Conservation (phyloP, 2,329 filamentous ascomycete species). For the Beauveria australis region DNA sequence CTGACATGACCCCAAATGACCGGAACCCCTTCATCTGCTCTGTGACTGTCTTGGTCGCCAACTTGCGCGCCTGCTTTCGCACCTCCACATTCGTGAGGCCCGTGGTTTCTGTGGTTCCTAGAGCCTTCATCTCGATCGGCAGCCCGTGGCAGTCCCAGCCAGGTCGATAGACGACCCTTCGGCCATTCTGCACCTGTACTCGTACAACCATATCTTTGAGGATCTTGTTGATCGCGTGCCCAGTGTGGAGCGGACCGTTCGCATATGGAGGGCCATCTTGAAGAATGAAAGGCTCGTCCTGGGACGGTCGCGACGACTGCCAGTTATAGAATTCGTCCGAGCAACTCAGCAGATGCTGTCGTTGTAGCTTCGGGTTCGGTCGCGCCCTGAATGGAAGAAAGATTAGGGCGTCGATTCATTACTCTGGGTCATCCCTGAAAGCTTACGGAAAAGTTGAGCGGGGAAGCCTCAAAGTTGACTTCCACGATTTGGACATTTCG, state of each 20-base stretch:
- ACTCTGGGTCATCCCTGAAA: not conserved
- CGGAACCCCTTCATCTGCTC: conserved; percentile 67
- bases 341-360: conserved; percentile 62
- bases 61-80: conserved; percentile 52
- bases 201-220: conserved; percentile 90
- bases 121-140: conserved; percentile 92
- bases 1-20: conserved; percentile 69
- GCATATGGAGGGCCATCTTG: conserved; percentile 97
- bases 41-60: conserved; percentile 61
- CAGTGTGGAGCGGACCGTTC: conserved; percentile 84
- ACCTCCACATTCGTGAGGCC: conserved; percentile 48
- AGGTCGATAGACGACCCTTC: conserved; percentile 69
- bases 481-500: conserved; percentile 54
- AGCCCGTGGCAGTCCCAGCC: conserved; percentile 98
- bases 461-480: conserved; percentile 66
- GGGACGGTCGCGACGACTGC: conserved; percentile 56
- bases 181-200: conserved; percentile 65
- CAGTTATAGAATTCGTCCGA: conserved; percentile 84
- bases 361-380: conserved; percentile 39
- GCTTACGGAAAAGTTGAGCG: conserved; percentile 64
- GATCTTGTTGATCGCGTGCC: conserved; percentile 94
- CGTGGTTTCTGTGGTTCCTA: conserved; percentile 46
- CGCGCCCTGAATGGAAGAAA: conserved; percentile 34
- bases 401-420: conserved; percentile 7
- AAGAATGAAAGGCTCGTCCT: conserved; percentile 61